Evolutionary conservation across 2,329 filamentous ascomycete genomes (phyloP).

Genomic region (Alternaria brassicae): DNA sequence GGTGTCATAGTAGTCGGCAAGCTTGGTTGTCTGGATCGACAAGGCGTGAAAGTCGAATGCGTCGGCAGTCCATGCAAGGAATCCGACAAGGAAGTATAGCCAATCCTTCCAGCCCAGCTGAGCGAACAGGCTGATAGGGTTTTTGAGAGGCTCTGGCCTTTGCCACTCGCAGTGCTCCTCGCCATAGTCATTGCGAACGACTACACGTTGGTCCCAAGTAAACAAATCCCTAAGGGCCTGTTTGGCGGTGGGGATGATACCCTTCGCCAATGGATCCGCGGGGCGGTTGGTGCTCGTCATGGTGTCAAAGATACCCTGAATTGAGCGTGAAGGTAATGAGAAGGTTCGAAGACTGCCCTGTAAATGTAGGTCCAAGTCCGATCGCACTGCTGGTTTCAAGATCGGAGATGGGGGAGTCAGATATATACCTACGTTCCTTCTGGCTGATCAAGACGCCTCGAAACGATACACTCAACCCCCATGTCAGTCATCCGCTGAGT

Average conservation of each 20-base stretch:
- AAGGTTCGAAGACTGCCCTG: conserved; percentile 6
- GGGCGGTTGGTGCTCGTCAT: conserved; percentile 54
- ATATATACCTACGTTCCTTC: conserved; percentile 27
- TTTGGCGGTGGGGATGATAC: conserved; percentile 68
- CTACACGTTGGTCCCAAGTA: conserved; percentile 76
- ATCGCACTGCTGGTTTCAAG: conserved; percentile 19
- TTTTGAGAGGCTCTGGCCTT: conserved; percentile 68
- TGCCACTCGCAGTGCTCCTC: conserved; percentile 74
- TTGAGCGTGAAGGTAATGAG: conserved; percentile 11
- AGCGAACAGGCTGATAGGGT: conserved; percentile 73
- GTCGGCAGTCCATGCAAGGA: conserved; percentile 79
- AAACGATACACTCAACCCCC: conserved; percentile 22
- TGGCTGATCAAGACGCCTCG: conserved; percentile 19
- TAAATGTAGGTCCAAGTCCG: conserved; percentile 26
- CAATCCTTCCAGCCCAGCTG: conserved; percentile 71
- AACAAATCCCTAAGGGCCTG: conserved; percentile 71
- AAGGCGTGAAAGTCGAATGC: conserved; percentile 85
- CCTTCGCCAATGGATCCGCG: conserved; percentile 72
- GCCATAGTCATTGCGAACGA: conserved; percentile 69
- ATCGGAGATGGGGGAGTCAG: conserved; percentile 15
- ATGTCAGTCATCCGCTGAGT: conserved; percentile 29
- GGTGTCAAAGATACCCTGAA: conserved; percentile 15
- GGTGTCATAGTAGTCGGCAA: conserved; percentile 65
- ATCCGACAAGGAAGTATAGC: conserved; percentile 77
- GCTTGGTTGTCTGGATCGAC: conserved; percentile 77